A percentile compares a stretch with the other conserved stretches of the same genome.
These are phyloP conservation scores for Notholithocarpus densiflorus DNA, from an alignment of 306 rosid genomes.

Conservation along the genomic window DNA sequence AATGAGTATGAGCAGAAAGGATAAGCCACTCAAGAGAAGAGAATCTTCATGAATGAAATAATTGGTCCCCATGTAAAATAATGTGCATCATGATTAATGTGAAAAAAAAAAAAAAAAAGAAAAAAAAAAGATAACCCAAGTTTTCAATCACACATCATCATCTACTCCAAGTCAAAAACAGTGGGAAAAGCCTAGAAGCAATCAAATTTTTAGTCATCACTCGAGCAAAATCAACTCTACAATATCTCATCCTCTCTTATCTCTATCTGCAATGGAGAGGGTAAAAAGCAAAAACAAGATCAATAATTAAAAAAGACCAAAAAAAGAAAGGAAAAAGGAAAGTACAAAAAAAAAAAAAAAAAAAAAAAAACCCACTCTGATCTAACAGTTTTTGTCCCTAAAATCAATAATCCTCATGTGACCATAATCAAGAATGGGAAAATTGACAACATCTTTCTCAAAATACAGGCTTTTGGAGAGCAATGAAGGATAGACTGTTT, in stretches of 20 bases:
- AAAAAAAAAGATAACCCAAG: constrained; percentile 15
- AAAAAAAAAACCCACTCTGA: neutral
- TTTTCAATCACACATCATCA: constrained; percentile 31
- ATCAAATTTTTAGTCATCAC: constrained; percentile 31
- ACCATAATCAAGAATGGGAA: constrained; percentile 21
- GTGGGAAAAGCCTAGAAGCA: constrained; percentile 28
- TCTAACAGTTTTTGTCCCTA: neutral
- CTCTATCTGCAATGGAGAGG: constrained; percentile 49
- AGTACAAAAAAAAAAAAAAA: neutral
- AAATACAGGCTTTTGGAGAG: neutral
- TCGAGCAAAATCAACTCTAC: constrained; percentile 32
- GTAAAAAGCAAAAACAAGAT: neutral
- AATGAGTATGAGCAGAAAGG: constrained; percentile 26
- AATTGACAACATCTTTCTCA: neutral
- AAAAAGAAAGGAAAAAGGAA: neutral
- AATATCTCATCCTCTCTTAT: constrained; percentile 52
- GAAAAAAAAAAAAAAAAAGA: constrained; percentile 29
- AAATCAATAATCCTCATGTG: neutral
- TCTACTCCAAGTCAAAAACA: constrained; percentile 34
- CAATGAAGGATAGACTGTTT: neutral
- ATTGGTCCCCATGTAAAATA: constrained; percentile 31
- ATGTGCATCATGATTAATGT: constrained; percentile 27
- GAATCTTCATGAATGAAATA: constrained; percentile 43
- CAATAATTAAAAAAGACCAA: neutral
- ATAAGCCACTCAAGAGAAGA: constrained; percentile 22